Conservation (phyloP, 169 alveolate genomes). For the Plasmodium reichenowi region DNA sequence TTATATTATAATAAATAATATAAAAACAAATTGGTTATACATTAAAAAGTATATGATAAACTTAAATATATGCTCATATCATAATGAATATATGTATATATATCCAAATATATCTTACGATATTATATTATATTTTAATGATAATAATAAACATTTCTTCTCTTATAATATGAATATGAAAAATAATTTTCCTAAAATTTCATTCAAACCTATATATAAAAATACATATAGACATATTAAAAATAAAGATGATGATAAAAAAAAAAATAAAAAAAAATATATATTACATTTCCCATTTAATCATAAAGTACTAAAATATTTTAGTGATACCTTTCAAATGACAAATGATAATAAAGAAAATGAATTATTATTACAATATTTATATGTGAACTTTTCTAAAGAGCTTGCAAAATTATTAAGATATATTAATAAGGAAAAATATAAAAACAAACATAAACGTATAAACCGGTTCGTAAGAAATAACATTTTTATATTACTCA, state of each 20-base stretch:
- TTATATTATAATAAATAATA: constrained; percentile 31
- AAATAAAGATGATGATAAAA: not conserved
- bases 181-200: not conserved
- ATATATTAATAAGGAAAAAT: constrained; percentile 21
- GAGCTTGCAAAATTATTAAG: constrained; percentile 6
- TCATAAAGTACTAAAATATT: constrained; percentile 47
- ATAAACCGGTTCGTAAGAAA: not conserved
- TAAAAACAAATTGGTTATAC: constrained; percentile 43
- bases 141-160: not conserved
- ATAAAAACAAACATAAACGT: not conserved
- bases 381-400: constrained; percentile 33
- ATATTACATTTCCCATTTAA: constrained; percentile 61
- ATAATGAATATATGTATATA: constrained; percentile 11
- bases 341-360: constrained; percentile 1
- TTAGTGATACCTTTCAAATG: constrained; percentile 24
- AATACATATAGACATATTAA: not conserved
- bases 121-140: constrained; percentile 32
- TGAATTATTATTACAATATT: not conserved
- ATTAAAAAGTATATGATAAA: constrained; percentile 24
- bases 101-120: constrained; percentile 33
- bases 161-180: no score
- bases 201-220: constrained; percentile 14
- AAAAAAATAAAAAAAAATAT: constrained; percentile 1
- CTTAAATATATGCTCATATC: constrained; percentile 48
- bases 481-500: constrained; percentile 30